Percentiles rank a stretch among this genome's conserved stretches.
Evolutionary conservation across 495 filamentous ascomycete species (phyloP).

Genomic region (Achaetomiella virescens): DNA sequence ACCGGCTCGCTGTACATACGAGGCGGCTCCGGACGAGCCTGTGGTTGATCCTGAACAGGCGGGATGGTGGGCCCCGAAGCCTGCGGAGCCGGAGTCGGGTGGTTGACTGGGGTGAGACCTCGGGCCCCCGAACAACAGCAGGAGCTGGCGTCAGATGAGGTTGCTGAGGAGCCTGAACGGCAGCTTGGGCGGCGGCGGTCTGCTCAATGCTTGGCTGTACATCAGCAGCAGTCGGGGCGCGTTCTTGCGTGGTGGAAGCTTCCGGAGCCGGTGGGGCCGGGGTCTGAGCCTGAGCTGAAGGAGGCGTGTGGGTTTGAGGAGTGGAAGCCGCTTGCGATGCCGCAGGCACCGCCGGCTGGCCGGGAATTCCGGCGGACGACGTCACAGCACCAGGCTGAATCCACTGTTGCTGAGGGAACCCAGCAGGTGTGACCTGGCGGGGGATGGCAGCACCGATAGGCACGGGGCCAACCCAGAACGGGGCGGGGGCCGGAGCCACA

Average conservation of each 20-base stretch:
- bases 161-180: neutral
- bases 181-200: neutral
- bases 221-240: neutral
- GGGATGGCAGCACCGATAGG: neutral
- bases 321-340: too few species aligned
- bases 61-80: constrained; percentile 5
- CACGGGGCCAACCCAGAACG: constrained; percentile 30
- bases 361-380: neutral
- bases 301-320: constrained; percentile 1
- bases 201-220: neutral
- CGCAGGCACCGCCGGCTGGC: constrained; percentile 6
- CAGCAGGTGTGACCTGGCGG: neutral
- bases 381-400: constrained; percentile 1
- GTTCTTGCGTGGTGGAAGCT: neutral
- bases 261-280: neutral
- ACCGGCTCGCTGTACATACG: constrained; percentile 3
- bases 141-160: neutral
- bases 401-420: constrained; percentile 16
- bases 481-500: constrained; percentile 30
- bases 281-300: neutral
- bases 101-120: constrained; percentile 2
- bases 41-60: constrained; percentile 9
- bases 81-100: constrained; percentile 1
- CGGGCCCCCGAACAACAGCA: neutral
- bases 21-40: constrained; percentile 7